phyloP scores from a whole-genome alignment of 192 early-diverging fungal genomes.

The Coemansia aciculifera region DNA sequence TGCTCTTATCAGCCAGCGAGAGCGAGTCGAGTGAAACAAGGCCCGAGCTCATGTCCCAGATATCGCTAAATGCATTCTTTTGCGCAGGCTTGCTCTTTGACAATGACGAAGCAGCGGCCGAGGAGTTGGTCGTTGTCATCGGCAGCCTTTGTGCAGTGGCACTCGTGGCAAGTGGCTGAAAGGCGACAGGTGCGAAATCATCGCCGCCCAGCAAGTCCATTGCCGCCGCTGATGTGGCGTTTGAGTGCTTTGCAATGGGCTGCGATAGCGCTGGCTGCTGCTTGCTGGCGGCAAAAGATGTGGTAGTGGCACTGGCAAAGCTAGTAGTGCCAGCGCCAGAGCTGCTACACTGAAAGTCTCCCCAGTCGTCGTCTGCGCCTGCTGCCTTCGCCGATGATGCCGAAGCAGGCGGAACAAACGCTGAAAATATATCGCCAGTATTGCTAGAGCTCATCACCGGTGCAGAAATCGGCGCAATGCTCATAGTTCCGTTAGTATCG shows the following conservation, averaged over 20 bases:
- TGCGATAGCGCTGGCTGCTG: conserved; percentile 19
- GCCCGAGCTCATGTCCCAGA: conserved; percentile 68
- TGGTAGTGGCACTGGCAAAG: background rate
- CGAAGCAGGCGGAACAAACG: conserved; percentile 14
- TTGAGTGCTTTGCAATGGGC: conserved; percentile 14
- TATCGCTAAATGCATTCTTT: conserved; percentile 58
- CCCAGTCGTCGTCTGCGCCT: conserved; percentile 70
- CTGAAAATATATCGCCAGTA: background rate
- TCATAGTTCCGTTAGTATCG: conserved; percentile 4
- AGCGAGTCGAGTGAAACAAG: conserved; percentile 74
- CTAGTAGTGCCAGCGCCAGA: background rate
- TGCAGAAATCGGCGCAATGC: conserved; percentile 24
- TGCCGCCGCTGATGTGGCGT: conserved; percentile 6
- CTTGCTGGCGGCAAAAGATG: background rate
- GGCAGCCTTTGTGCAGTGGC: background rate
- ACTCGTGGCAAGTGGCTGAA: conserved; percentile 27
- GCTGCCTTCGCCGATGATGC: conserved; percentile 23
- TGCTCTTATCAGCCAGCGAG: conserved; percentile 57
- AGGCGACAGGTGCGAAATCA: conserved; percentile 12
- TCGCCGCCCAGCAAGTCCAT: conserved; percentile 37
- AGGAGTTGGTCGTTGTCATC: background rate
- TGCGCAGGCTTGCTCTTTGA: conserved; percentile 13
- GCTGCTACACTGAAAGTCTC: conserved; percentile 63
- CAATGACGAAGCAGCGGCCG: background rate
- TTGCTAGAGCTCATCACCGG: conserved; percentile 40